Conservation (phyloP, 345 rosid species). For the Punica granatum region DNA sequence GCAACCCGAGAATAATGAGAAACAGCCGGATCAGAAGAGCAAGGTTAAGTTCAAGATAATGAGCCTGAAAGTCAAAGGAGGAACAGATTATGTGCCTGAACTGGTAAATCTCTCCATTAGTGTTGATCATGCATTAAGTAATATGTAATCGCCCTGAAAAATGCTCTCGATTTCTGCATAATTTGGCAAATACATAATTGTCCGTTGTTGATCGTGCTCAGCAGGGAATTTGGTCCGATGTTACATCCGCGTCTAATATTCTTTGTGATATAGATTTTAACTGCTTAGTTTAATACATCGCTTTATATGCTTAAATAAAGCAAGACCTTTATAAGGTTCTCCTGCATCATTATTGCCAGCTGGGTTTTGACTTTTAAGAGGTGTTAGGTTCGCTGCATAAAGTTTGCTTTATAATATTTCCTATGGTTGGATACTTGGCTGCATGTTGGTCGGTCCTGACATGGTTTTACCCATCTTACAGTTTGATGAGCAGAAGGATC, state of each 20-base stretch:
- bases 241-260: no score
- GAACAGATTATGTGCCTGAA: slow-evolving; percentile 86
- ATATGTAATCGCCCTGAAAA: no score
- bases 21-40: slow-evolving; percentile 64
- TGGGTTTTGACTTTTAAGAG: neutral
- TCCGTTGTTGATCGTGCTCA: no score
- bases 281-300: neutral
- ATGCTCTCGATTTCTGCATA: no score
- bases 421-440: neutral
- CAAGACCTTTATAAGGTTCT: neutral
- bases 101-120: slow-evolving; percentile 43
- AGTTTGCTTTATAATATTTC: neutral
- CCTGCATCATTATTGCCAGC: neutral
- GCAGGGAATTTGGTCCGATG: no score
- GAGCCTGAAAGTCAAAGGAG: slow-evolving; percentile 83
- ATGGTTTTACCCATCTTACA: slow-evolving; percentile 18
- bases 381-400: neutral
- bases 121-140: no score
- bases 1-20: slow-evolving; percentile 81
- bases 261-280: neutral
- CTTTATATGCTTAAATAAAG: no score
- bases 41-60: slow-evolving; percentile 91
- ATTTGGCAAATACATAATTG: no score
- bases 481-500: slow-evolving; percentile 96
- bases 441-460: neutral